A percentile compares a stretch with the other conserved stretches of the same genome.
Conservation (phyloP, 2,329 filamentous ascomycete genomes). For the Diaporthe nobilis region DNA sequence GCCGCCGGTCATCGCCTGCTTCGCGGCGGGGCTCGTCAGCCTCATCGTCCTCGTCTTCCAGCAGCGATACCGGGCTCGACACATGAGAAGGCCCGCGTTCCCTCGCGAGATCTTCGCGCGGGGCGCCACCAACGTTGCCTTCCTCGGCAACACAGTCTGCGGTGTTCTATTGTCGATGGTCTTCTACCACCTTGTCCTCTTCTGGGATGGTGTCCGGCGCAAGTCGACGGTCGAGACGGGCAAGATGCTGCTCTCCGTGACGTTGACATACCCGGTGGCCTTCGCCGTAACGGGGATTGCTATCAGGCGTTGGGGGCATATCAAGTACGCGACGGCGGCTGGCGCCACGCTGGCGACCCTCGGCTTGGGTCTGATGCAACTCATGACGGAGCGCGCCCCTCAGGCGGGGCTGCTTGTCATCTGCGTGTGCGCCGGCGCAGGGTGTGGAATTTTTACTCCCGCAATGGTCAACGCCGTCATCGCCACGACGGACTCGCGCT, state of each 20-base stretch:
- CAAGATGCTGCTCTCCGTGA: conserved; percentile 34
- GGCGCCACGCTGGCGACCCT: conserved; percentile 13
- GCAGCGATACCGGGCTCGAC: conserved; percentile 13
- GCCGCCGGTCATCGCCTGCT: neutral
- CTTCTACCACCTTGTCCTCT: conserved; percentile 41
- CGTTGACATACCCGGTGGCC: conserved; percentile 24
- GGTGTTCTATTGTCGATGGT: conserved; percentile 36
- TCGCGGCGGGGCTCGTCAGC: conserved; percentile 3
- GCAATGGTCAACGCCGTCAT: conserved; percentile 40
- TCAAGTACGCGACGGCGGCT: conserved; percentile 33
- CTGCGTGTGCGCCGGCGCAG: conserved; percentile 18
- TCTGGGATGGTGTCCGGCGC: conserved; percentile 37
- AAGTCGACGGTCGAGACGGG: conserved; percentile 4
- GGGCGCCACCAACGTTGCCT: conserved; percentile 23
- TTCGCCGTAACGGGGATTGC: conserved; percentile 29
- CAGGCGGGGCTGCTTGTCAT: conserved; percentile 16
- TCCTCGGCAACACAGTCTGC: conserved; percentile 28
- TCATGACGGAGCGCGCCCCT: conserved; percentile 19
- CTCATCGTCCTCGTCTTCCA: conserved; percentile 29
- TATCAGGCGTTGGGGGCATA: conserved; percentile 29
- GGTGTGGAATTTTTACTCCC: conserved; percentile 37
- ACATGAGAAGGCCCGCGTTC: conserved; percentile 18
- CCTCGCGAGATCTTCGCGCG: conserved; percentile 34
- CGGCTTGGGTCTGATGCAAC: conserved; percentile 35
- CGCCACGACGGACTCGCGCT: conserved; percentile 34